Base-by-base conservation (phyloP, 2,329 filamentous ascomycete species). In the Passalora sequoiae region DNA sequence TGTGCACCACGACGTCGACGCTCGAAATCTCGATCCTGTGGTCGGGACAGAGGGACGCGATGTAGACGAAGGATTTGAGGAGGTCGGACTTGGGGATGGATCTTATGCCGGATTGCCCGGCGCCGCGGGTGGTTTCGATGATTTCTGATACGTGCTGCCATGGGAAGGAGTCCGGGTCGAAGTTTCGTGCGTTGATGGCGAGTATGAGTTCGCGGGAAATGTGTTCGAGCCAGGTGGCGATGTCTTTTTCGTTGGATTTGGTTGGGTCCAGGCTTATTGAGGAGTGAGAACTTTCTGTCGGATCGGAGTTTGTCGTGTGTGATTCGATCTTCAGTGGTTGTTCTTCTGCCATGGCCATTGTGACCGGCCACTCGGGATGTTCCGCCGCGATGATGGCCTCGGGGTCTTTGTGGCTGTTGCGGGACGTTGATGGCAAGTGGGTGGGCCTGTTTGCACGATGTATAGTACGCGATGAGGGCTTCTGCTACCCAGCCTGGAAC, bases 141-240 rank as follows among this genome's bases (percentile, higher is more conserved):
- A 25, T 25, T 16, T 32, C 28, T 6, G 17, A 10, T 3, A 40
- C 38, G 13, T 31, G 20, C 17, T 5, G 15, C 38, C 38, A 40
- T 22, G 28, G 38, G n/a, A 9, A 12, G 16, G 6, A 12, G 5
- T 40, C 17, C 4, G 9, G 5, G 38, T 22, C 15, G 28, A 32
- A 40, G 19, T 32, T 40, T 4, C 38, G 38, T 8, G 17, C 19
- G 21, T 40, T 40, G 38, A 33, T 32, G 28, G 27, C 27, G 29
- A 5, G 12, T 9, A 40, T 40, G 17, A 40, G 22, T 6, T 25
- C 21, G 16, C 38, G 27, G 24, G 19, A 19, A 19, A 40, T 13
- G 16, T 13, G 16, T 16, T 40, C 38, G 10, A 40, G 17, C 13
- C 32, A 16, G 12, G 38, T 20, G 17, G 38, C 28, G 28, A 32